Percentiles rank a stretch among this genome's conserved stretches.
phyloP scores from a whole-genome alignment of 1,139 yeast species.

The Yamadazyma siamensis region DNA sequence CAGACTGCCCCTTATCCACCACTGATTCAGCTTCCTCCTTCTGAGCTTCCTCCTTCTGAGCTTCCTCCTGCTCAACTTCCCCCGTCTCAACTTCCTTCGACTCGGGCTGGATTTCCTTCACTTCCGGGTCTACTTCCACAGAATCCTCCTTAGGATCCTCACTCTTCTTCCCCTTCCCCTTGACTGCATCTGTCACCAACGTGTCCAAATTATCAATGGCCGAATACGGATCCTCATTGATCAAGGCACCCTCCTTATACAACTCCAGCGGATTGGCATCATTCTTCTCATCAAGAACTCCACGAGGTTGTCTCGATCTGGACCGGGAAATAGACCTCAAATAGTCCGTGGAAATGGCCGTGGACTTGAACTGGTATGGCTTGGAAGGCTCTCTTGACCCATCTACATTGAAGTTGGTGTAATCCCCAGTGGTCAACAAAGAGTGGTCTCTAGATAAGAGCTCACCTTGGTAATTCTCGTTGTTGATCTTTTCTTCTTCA shows the following conservation, averaged over 20 bases:
- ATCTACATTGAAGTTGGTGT: constrained; percentile 47
- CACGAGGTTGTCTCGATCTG: constrained; percentile 45
- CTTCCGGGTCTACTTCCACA: not conserved
- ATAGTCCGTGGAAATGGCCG: constrained; percentile 41
- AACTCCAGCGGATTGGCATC: constrained; percentile 41
- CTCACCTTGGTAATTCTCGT: constrained; percentile 13
- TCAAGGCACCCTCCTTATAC: constrained; percentile 43
- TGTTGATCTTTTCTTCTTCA: constrained; percentile 25
- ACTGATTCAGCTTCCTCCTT: constrained; percentile 1
- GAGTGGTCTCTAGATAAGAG: constrained; percentile 35
- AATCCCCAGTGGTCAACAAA: constrained; percentile 48
- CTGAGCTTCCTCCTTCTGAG: not conserved
- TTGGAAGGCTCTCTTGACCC: constrained; percentile 21
- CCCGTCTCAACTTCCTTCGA: not conserved
- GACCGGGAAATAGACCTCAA: constrained; percentile 62
- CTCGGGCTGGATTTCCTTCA: not conserved
- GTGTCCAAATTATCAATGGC: constrained; percentile 38
- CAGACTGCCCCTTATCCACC: constrained; percentile 1
- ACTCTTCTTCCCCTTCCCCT: constrained; percentile 2
- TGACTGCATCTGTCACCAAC: constrained; percentile 37
- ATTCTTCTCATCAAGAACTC: constrained; percentile 38
- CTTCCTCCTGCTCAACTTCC: constrained; percentile 2
- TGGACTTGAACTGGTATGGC: constrained; percentile 30
- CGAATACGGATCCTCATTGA: constrained; percentile 46
- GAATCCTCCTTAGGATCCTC: constrained; percentile 1